Conservation (phyloP, 768 basidiomycete species). For the Russula dissimulans region DNA sequence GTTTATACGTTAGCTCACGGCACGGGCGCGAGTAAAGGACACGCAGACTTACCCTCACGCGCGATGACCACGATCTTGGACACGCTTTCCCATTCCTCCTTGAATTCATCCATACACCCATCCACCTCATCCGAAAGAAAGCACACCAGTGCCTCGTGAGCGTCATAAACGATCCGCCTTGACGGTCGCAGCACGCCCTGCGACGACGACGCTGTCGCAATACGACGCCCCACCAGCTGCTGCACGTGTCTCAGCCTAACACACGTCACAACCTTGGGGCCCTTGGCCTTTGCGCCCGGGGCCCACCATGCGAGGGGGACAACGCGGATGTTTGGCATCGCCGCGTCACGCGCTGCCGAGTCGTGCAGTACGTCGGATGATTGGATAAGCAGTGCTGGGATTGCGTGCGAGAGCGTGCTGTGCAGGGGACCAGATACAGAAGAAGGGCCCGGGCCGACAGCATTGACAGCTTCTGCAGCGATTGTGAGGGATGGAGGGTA, state of each 20-base stretch:
- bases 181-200: conserved; percentile 65
- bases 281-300: conserved; percentile 2
- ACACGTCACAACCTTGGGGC: conserved; percentile 66
- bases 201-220: conserved; percentile 41
- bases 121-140: conserved; percentile 83
- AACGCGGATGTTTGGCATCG: conserved; percentile 86
- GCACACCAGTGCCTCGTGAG: conserved; percentile 78
- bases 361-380: conserved; percentile 74
- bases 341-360: conserved; percentile 81
- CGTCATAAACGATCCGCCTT: conserved; percentile 84
- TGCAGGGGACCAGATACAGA: conserved; percentile 49
- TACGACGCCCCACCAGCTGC: conserved; percentile 64
- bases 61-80: conserved; percentile 93
- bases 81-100: conserved; percentile 88
- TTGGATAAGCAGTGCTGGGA: conserved; percentile 78
- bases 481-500: conserved; percentile 40
- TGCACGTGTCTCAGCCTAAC: conserved; percentile 88
- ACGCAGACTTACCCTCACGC: conserved; percentile 55
- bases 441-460: conserved; percentile 20
- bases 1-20: neutral
- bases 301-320: conserved; percentile 92
- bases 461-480: conserved; percentile 20
- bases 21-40: neutral
- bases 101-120: conserved; percentile 81
- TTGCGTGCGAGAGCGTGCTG: conserved; percentile 64